Evolutionary conservation across 1,284 basidiomycete genomes (phyloP), one percentile per base, ranked within the genome.

Genomic region (Cutaneotrichosporon daszewskae): DNA sequence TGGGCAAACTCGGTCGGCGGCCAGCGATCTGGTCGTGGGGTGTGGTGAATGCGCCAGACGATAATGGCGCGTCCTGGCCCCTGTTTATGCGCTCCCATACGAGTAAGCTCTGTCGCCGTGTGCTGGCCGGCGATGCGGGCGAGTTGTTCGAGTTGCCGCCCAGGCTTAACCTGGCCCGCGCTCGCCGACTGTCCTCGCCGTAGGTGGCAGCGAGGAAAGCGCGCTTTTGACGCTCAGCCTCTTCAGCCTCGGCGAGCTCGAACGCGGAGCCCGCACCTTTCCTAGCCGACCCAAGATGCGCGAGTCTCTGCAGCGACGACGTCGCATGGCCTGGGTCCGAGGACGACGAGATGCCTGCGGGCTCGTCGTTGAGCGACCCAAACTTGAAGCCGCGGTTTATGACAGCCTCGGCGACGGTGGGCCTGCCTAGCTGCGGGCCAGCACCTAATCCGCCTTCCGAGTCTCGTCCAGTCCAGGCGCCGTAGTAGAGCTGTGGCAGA

Each of bases 171-270:
- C 66, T 45, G 22, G 66, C 64, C 23, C 66, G 50, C 5, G 66
- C 66, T 26, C 66, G 43, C 19, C 53, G 54, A 5, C 60, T 59
- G 41, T 67, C 65, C 19, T 47, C 57, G 18, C 66, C 66, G 44
- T 61, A 69, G 3, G 66, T 70, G 1, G 68, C 66, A 4, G 57
- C 62, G 13, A 68, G 37, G 51, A 72, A 72, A 2, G 68, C 67
- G 3, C 60, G 45, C 11, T 63, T 47, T 43, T 72, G 69, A 16
- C 63, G 51, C 32, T 72, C 69, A 14, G 69, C 69, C 42, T 72
- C 69, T n/a, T 59, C 60, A 18, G 55, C 55, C 38, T 72, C 69
- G 2, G 64, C 57, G 35, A 58, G 41, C 31, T 60, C 54, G 45
- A 71, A 66, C 12, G 57, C 58, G 32, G 61, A 54, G 4, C 40